phyloP scores from a whole-genome alignment of 352 stramenopile species.

The Phytophthora colocasiae region DNA sequence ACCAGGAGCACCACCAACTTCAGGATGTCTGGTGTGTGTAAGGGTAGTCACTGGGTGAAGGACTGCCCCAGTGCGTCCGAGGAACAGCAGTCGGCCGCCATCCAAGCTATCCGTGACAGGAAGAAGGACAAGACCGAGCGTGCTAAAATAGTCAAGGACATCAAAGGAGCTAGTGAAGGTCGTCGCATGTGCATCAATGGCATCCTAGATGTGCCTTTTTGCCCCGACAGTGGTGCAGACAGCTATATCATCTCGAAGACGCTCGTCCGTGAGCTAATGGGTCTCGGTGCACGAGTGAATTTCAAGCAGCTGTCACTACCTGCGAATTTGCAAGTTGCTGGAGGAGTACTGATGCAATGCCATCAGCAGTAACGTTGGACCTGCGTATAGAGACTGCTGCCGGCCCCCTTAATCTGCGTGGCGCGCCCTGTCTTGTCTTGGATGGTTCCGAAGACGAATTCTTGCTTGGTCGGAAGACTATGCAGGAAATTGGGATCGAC shows the following conservation, averaged over 20 bases:
- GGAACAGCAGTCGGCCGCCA: too few species aligned
- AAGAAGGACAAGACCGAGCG: too few species aligned
- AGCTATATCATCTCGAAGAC: neutral
- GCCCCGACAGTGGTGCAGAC: neutral
- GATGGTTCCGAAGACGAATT: neutral
- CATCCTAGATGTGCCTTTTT: neutral
- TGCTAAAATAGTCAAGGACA: too few species aligned
- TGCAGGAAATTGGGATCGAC: constrained; percentile 17
- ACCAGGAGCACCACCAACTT: too few species aligned
- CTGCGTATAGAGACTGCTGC: neutral
- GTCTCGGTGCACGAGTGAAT: too few species aligned
- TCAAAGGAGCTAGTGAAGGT: too few species aligned
- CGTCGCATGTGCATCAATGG: neutral
- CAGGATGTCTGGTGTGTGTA: neutral
- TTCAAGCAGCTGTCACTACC: neutral
- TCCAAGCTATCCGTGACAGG: too few species aligned
- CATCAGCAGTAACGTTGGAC: neutral
- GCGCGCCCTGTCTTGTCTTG: neutral
- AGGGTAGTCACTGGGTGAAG: neutral
- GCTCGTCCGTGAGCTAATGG: neutral
- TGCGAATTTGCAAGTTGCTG: neutral
- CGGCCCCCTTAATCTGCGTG: neutral
- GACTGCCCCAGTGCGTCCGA: neutral
- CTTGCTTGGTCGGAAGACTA: constrained; percentile 8
- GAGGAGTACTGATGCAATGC: neutral